phyloP scores from a whole-genome alignment of 805 yeast genomes.

The Clavispora carvajalis region DNA sequence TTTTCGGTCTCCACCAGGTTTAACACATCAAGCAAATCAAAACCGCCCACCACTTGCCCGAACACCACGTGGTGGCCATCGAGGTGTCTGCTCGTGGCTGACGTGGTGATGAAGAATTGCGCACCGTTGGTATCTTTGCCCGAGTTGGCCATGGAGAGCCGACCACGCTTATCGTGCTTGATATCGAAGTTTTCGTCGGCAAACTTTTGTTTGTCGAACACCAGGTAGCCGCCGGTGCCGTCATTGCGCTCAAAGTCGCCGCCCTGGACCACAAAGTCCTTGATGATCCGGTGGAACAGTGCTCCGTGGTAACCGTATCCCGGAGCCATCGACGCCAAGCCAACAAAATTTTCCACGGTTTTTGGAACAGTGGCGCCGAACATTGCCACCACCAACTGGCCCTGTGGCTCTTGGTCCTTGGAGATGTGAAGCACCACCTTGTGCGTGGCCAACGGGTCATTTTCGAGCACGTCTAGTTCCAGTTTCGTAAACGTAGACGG shows the following conservation, averaged over 20 bases:
- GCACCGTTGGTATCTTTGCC: constrained; percentile 22
- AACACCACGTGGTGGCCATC: constrained; percentile 24
- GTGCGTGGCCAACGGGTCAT: constrained; percentile 50
- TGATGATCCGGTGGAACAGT: constrained; percentile 31
- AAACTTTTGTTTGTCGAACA: constrained; percentile 20
- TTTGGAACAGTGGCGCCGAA: constrained; percentile 15
- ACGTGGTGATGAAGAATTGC: constrained; percentile 21
- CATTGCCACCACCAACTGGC: constrained; percentile 29
- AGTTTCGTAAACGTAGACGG: constrained; percentile 6
- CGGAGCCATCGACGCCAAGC: constrained; percentile 22
- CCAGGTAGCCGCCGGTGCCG: constrained; percentile 25
- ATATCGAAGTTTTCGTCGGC: constrained; percentile 23
- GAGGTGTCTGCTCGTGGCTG: constrained; percentile 8
- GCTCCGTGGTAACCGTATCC: constrained; percentile 22
- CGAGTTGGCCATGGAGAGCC: constrained; percentile 27
- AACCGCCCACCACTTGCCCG: constrained; percentile 23
- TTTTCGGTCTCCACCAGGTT: constrained; percentile 5
- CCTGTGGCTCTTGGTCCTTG: constrained; percentile 24
- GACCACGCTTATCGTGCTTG: constrained; percentile 25
- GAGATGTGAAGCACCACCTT: constrained; percentile 37
- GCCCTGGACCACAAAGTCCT: constrained; percentile 36
- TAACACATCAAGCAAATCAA: constrained; percentile 12
- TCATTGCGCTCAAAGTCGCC: constrained; percentile 26
- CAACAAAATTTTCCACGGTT: constrained; percentile 33
- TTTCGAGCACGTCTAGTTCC: constrained; percentile 17